These are phyloP conservation scores for Euphorbia schlechtendalii DNA, from an alignment of 441 rosid genomes.

Conservation along the genomic window DNA sequence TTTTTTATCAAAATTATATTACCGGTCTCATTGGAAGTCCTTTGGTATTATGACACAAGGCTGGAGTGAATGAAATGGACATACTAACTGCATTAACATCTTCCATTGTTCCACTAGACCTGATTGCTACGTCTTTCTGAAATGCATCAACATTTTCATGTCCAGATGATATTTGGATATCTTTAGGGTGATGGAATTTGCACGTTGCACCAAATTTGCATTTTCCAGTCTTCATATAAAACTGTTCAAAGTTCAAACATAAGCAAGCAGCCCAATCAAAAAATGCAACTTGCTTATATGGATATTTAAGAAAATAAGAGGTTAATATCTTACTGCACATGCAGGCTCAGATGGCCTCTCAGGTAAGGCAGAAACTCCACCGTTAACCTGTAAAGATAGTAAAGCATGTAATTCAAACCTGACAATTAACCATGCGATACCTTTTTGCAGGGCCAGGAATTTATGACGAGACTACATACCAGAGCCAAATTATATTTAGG, in stretches of 20 bases:
- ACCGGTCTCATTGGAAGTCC: conserved; percentile 91
- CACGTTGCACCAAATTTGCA: conserved; percentile 91
- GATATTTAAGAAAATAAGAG: conserved; percentile 9
- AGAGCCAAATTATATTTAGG: conserved; percentile 42
- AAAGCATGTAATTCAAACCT: conserved; percentile 19
- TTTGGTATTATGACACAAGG: conserved; percentile 60
- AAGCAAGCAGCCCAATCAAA: conserved; percentile 20
- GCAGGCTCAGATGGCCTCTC: conserved; percentile 79
- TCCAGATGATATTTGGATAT: conserved; percentile 40
- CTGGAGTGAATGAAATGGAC: conserved; percentile 40
- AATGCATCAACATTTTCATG: conserved; percentile 38
- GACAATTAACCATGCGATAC: conserved; percentile 1
- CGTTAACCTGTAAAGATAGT: conserved; percentile 41
- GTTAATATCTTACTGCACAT: conserved; percentile 63
- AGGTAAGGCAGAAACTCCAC: conserved; percentile 44
- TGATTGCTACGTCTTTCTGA: conserved; percentile 29
- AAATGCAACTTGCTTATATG: conserved; percentile 3
- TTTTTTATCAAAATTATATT: conserved; percentile 17
- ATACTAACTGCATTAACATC: conserved; percentile 27
- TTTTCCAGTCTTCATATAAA: conserved; percentile 80
- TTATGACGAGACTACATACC: conserved; percentile 38
- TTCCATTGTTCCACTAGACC: conserved; percentile 28
- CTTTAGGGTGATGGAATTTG: conserved; percentile 95
- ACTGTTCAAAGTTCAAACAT: conserved; percentile 39
- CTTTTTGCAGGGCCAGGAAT: conserved; percentile 12